A percentile compares a stretch with the other conserved stretches of the same genome.
phyloP scores from a whole-genome alignment of 2,329 filamentous ascomycete genomes.

The Hymenoscyphus albidus region DNA sequence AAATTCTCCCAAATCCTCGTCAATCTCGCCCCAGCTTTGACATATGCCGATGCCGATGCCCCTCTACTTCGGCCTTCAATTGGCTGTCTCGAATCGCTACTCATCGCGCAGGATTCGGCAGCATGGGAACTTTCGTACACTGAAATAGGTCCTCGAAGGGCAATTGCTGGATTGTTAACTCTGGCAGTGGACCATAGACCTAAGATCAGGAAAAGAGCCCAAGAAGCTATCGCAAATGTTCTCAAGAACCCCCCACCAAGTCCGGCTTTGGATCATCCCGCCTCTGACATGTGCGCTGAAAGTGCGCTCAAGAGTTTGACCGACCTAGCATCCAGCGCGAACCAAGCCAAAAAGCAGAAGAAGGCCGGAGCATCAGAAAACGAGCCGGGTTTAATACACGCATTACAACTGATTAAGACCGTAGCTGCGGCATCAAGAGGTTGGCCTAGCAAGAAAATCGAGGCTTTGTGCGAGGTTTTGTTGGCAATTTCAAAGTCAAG shows the following conservation, averaged over 20 bases:
- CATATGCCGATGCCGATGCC: slow-evolving; percentile 77
- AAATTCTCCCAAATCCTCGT: slow-evolving; percentile 94
- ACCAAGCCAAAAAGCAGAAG: slow-evolving; percentile 64
- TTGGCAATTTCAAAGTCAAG: slow-evolving; percentile 84
- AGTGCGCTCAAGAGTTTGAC: slow-evolving; percentile 77
- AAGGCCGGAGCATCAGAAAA: slow-evolving; percentile 56
- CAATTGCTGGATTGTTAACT: slow-evolving; percentile 79
- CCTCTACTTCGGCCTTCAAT: slow-evolving; percentile 83
- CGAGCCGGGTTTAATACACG: slow-evolving; percentile 84
- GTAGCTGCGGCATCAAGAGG: slow-evolving; percentile 83
- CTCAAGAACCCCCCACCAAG: slow-evolving; percentile 83
- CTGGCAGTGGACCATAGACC: slow-evolving; percentile 83
- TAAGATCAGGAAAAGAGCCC: slow-evolving; percentile 89
- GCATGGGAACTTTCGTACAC: slow-evolving; percentile 84
- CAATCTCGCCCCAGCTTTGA: slow-evolving; percentile 78
- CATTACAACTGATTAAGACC: slow-evolving; percentile 86
- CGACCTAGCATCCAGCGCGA: slow-evolving; percentile 64
- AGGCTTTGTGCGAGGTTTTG: slow-evolving; percentile 82
- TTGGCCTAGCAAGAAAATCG: slow-evolving; percentile 96
- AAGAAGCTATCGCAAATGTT: slow-evolving; percentile 81
- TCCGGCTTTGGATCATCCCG: slow-evolving; percentile 89
- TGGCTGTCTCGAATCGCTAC: slow-evolving; percentile 86
- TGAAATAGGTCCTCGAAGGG: slow-evolving; percentile 80
- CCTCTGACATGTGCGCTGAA: slow-evolving; percentile 93
- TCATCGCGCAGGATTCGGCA: slow-evolving; percentile 80